phyloP scores from a whole-genome alignment of 805 yeast genomes.

The Starmerella vaccinii region DNA sequence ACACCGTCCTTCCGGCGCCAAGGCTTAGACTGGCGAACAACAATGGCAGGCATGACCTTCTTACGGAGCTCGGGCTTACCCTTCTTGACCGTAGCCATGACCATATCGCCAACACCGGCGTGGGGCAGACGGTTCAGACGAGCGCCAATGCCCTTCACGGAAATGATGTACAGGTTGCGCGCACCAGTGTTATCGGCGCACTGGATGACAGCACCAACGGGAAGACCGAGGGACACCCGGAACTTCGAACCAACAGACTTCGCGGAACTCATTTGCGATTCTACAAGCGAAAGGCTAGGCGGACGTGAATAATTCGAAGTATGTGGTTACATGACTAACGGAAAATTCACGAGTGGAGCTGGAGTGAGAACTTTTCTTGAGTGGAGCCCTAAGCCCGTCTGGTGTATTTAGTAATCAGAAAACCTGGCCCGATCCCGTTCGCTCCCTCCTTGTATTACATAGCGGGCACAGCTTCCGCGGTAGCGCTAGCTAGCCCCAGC shows the following conservation, averaged over 20 bases:
- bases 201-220: conserved; percentile 99
- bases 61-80: conserved; percentile 99
- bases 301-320: conserved; percentile 9
- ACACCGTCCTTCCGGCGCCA: conserved; percentile 99
- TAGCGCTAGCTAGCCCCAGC: no score
- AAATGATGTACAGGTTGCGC: conserved; percentile 94
- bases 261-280: conserved; percentile 24
- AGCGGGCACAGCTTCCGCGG: no score
- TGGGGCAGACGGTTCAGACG: conserved; percentile 99
- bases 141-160: conserved; percentile 99
- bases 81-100: conserved; percentile 90
- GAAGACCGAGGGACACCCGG: conserved; percentile 99
- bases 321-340: conserved; percentile 1
- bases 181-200: conserved; percentile 99
- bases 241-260: conserved; percentile 68
- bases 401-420: not conserved
- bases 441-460: no score
- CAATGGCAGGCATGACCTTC: conserved; percentile 99
- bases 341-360: conserved; percentile 1
- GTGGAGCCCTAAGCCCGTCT: conserved; percentile 3
- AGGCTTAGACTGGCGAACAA: conserved; percentile 97
- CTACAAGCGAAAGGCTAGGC: conserved; percentile 7
- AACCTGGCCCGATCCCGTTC: not conserved
- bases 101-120: conserved; percentile 95
- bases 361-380: not conserved